Base-by-base conservation (phyloP, 139 green algal genomes). In the Tetradesmus obliquus region DNA sequence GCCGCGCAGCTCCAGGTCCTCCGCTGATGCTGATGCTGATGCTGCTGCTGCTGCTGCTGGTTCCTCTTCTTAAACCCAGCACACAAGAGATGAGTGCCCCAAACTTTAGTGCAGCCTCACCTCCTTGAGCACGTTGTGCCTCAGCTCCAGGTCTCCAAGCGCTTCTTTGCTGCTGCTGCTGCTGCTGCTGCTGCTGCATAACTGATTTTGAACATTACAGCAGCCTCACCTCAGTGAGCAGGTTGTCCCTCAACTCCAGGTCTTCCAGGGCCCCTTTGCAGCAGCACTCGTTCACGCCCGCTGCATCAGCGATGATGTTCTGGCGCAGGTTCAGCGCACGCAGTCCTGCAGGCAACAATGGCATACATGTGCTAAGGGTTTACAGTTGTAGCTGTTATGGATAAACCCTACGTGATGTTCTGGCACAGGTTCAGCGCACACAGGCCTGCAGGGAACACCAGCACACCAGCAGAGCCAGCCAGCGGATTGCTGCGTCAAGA, bases 221-320 rank as follows among this genome's bases (percentile, higher is more conserved):
- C 32, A 45, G 32, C 32, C 88, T 3, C 71, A 97, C 94, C 92
- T 96, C 81, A 22, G 84, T 95, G 10, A 99, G 79, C 58, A 97
- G 94, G 93, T 99, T 99, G 88, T 99, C 97, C 4, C 97, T 93
- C 5, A 99, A 91, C 19, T 98, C 95, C 22, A 99, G 66, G 57
- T 97, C 93, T 79, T 96, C 87, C 7, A 99, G 88, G 13, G 82
- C 54, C 0, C 45, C 66, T 2, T 94, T 94, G 90, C 81, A 94
- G 13, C 51, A n/a, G 32, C 71, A 80, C 45, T 22, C 62, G 84
- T 89, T 93, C 79, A 90, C 88, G 1, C 17, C 32, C 0, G 92
- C 90, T 5, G 89, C 93, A 72, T 95, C 92, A 2, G 92, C 88
- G 8, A 99, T 84, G 51, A 99, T 92, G 94, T 99, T 99, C 76